Conservation (phyloP, 257 asterid genomes). For the Solanum tarijense region DNA sequence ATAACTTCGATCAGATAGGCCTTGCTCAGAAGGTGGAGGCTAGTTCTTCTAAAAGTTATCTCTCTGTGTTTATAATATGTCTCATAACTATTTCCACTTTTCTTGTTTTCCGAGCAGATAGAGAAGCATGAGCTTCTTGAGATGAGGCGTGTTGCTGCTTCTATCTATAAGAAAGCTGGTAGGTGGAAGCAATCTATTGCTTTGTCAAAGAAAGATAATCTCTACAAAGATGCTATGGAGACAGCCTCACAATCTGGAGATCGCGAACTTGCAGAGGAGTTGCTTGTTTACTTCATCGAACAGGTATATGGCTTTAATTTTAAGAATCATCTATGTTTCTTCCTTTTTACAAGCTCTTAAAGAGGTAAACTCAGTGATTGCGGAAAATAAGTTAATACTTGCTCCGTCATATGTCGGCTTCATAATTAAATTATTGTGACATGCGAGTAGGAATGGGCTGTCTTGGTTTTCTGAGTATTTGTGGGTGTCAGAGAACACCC, state of each 20-base stretch:
- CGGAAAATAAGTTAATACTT: not conserved
- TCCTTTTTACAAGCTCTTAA: not conserved
- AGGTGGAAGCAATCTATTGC: constrained; percentile 98
- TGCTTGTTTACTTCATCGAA: constrained; percentile 91
- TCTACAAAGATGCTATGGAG: constrained; percentile 98
- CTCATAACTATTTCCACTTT: not conserved
- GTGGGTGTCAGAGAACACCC: not conserved
- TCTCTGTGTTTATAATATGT: constrained; percentile 3
- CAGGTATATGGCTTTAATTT: constrained; percentile 40
- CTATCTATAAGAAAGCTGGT: constrained; percentile 97
- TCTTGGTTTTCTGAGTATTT: not conserved
- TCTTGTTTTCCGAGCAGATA: constrained; percentile 38
- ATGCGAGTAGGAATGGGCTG: not conserved
- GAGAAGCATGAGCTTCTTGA: constrained; percentile 99
- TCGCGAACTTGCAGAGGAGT: constrained; percentile 99
- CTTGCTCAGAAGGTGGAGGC: constrained; percentile 86
- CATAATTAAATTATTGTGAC: not conserved
- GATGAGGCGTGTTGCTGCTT: constrained; percentile 99
- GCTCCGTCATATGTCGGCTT: not conserved
- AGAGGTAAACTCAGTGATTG: not conserved
- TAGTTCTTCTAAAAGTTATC: constrained; percentile 1
- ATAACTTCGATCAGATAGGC: constrained; percentile 95
- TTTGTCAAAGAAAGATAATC: constrained; percentile 90
- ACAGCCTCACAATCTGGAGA: constrained; percentile 99
- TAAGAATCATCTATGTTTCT: not conserved